phyloP scores from a whole-genome alignment of 768 basidiomycete species.

The Auricularia auricula-judae region DNA sequence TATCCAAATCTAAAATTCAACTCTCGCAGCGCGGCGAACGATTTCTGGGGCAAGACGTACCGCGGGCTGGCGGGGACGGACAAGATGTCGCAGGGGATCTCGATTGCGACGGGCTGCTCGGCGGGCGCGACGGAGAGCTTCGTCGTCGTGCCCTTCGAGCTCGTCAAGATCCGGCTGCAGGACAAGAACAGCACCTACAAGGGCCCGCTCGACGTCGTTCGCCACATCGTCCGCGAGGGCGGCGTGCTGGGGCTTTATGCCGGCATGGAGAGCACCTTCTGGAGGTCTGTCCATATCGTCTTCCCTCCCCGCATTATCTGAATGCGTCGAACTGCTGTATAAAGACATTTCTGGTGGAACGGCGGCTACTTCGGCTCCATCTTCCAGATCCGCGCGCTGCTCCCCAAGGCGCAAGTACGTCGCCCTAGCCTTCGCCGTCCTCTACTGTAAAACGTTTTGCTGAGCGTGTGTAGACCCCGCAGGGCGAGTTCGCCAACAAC shows the following conservation, averaged over 20 bases:
- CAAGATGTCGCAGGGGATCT: slow-evolving; percentile 85
- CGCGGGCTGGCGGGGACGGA: slow-evolving; percentile 47
- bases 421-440: not conserved
- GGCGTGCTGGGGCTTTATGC: slow-evolving; percentile 81
- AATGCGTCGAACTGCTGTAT: not conserved
- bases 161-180: slow-evolving; percentile 88
- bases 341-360: slow-evolving; percentile 80
- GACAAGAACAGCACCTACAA: slow-evolving; percentile 85
- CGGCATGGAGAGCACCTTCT: slow-evolving; percentile 97
- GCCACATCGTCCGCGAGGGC: slow-evolving; percentile 62
- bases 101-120: slow-evolving; percentile 80
- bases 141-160: slow-evolving; percentile 91
- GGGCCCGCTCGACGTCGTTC: slow-evolving; percentile 87
- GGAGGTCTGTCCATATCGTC: slow-evolving; percentile 49
- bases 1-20: not conserved
- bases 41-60: slow-evolving; percentile 90
- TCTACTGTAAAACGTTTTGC: not conserved
- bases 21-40: slow-evolving; percentile 61
- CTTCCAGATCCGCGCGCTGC: slow-evolving; percentile 63
- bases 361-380: slow-evolving; percentile 92
- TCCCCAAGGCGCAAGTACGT: slow-evolving; percentile 79
- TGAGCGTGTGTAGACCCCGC: slow-evolving; percentile 36
- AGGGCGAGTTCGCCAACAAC: slow-evolving; percentile 76
- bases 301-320: not conserved
- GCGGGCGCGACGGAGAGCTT: slow-evolving; percentile 96